Conservation (phyloP, 768 basidiomycete genomes). For the Pulveroboletus sp. region DNA sequence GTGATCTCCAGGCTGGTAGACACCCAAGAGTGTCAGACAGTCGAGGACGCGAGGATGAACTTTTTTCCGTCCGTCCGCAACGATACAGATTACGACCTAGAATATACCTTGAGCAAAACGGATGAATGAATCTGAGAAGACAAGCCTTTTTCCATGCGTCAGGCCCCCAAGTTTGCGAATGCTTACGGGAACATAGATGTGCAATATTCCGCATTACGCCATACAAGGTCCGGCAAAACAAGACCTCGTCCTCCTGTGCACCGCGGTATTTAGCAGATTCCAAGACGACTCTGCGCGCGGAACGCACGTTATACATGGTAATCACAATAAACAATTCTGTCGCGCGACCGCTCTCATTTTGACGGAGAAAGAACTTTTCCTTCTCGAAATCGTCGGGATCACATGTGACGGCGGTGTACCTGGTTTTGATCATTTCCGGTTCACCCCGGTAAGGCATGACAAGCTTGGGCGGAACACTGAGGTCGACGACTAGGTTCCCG, state of each 20-base stretch:
- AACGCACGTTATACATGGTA: conserved; percentile 91
- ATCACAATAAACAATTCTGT: conserved; percentile 94
- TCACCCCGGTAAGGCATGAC: conserved; percentile 69
- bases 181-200: conserved; percentile 78
- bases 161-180: conserved; percentile 91
- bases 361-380: conserved; percentile 79
- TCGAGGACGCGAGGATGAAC: conserved; percentile 82
- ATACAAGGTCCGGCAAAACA: conserved; percentile 90
- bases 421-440: conserved; percentile 66
- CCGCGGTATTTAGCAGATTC: conserved; percentile 9
- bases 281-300: neutral
- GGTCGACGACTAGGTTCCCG: conserved; percentile 83
- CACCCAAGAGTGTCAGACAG: conserved; percentile 87
- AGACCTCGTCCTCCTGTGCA: conserved; percentile 74
- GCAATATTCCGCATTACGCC: conserved; percentile 90
- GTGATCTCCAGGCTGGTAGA: conserved; percentile 73
- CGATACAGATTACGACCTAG: conserved; percentile 88
- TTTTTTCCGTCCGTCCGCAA: conserved; percentile 83
- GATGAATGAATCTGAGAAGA: neutral
- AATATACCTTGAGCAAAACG: neutral
- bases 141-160: conserved; percentile 93
- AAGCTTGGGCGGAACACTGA: conserved; percentile 80
- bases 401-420: conserved; percentile 89
- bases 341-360: conserved; percentile 71
- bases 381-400: conserved; percentile 90